Conservation (phyloP, 768 basidiomycete species). For the Suillus brevipes region DNA sequence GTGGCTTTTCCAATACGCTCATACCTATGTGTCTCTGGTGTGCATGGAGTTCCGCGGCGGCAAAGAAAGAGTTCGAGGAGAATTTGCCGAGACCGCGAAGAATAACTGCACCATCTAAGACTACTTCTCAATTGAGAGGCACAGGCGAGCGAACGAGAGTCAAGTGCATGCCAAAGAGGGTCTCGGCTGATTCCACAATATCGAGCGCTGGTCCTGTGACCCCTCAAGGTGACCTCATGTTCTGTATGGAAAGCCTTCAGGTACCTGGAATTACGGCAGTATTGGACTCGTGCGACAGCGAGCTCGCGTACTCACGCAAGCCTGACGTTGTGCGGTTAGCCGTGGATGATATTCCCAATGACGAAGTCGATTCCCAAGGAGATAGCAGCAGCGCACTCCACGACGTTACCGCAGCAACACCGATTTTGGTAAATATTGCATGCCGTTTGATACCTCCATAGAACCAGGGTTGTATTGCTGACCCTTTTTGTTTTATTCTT, state of each 20-base stretch:
- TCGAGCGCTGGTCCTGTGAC: conserved; percentile 24
- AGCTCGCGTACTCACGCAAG: conserved; percentile 9
- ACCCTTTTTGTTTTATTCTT: conserved; percentile 14
- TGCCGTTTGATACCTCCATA: conserved; percentile 17
- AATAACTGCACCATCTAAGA: conserved; percentile 29
- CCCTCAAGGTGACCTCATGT: conserved; percentile 21
- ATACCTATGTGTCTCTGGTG: conserved; percentile 55
- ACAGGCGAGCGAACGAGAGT: conserved; percentile 12
- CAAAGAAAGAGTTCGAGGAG: conserved; percentile 40
- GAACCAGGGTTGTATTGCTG: conserved; percentile 21
- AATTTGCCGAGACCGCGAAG: conserved; percentile 38
- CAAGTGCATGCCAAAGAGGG: conserved; percentile 15
- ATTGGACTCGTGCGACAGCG: conserved; percentile 21
- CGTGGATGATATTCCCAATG: background rate
- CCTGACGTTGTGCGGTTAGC: background rate
- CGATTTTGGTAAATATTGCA: conserved; percentile 30
- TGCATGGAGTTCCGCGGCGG: conserved; percentile 45
- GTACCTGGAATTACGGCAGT: conserved; percentile 33
- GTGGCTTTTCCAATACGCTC: conserved; percentile 48
- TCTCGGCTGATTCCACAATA: conserved; percentile 22
- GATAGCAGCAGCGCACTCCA: conserved; percentile 16
- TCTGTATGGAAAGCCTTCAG: conserved; percentile 7
- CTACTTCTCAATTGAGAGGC: conserved; percentile 16
- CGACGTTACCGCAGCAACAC: conserved; percentile 28
- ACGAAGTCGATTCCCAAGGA: conserved; percentile 12